phyloP scores from a whole-genome alignment of 495 filamentous ascomycete genomes.

The Platismatia glauca region DNA sequence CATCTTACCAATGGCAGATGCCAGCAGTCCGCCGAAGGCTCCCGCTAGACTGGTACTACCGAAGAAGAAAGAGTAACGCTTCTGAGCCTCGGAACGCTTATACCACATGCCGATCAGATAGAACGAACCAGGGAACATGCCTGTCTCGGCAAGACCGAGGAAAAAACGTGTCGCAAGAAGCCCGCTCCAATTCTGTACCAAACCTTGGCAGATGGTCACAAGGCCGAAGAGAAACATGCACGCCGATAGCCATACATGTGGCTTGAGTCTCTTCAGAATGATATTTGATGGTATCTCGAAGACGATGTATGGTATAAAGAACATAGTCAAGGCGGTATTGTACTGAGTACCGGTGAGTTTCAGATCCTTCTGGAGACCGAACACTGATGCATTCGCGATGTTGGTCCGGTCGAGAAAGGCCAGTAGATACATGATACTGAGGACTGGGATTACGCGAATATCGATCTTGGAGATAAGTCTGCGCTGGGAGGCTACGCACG shows the following conservation, averaged over 20 bases:
- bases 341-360: conserved; percentile 50
- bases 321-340: conserved; percentile 62
- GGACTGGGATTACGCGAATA: conserved; percentile 66
- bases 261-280: conserved; percentile 69
- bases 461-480: conserved; percentile 71
- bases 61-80: conserved; percentile 87
- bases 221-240: conserved; percentile 84
- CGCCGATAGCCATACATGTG: conserved; percentile 68
- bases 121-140: conserved; percentile 79
- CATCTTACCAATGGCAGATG: conserved; percentile 76
- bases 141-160: conserved; percentile 77
- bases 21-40: conserved; percentile 78
- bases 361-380: conserved; percentile 28
- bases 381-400: conserved; percentile 57
- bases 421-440: conserved; percentile 75
- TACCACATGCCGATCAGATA: conserved; percentile 89
- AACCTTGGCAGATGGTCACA: conserved; percentile 66
- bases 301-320: conserved; percentile 86
- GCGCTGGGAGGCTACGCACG: conserved; percentile 41
- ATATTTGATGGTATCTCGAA: conserved; percentile 88
- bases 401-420: conserved; percentile 81
- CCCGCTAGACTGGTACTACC: conserved; percentile 71
- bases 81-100: conserved; percentile 74
- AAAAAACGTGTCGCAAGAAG: conserved; percentile 79
- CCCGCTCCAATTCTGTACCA: conserved; percentile 69